Base-by-base conservation (phyloP, 768 basidiomycete species). In the Phaeotremella fagi region DNA sequence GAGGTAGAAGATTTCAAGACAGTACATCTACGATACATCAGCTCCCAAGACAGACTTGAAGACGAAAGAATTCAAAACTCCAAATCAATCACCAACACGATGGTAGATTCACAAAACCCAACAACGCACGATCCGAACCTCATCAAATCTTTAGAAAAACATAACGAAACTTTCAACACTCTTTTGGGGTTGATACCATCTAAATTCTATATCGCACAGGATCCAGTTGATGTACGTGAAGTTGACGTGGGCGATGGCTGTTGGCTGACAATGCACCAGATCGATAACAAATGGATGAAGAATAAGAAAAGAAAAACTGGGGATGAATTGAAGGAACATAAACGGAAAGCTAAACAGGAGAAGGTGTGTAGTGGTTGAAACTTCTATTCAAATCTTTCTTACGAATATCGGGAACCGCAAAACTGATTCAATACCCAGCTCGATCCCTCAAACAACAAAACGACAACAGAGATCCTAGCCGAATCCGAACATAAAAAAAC, bases 391-490 rank as follows among this genome's bases (percentile, higher is more conserved):
- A 33, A 33, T 7, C 9, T 7, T 16, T 33, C 9, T 7, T 33
- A 7, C 7, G 31, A 33, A 33, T 33, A 7, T 33, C 31, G 31
- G 16, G 9, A 33, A 33, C n/a, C n/a, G n/a, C n/a, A n/a, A 35
- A 9, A 35, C 33, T 35, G 6, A 36, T 18, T 43, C 50, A 24
- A 46, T 23, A 14, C 22, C 24, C 59, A 98, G 91, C 86, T 95
- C 63, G 90, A 98, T 73, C 94, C 94, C 1, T 85, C 83, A 4
- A 91, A 94, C 75, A 80, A 91, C 68, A 88, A 88, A 66, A 82
- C 82, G 11, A 75, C 84, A 41, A 70, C 88, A 24, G 88, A 95
- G 54, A 68, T 77, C 41, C 78, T 89, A 53, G 61, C 42, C 27
- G 24, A 46, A 23, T n/a, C n/a, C n/a, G n/a, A n/a, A n/a, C n/a